phyloP scores from a whole-genome alignment of 768 basidiomycete species.

The Boletus patriciae region DNA sequence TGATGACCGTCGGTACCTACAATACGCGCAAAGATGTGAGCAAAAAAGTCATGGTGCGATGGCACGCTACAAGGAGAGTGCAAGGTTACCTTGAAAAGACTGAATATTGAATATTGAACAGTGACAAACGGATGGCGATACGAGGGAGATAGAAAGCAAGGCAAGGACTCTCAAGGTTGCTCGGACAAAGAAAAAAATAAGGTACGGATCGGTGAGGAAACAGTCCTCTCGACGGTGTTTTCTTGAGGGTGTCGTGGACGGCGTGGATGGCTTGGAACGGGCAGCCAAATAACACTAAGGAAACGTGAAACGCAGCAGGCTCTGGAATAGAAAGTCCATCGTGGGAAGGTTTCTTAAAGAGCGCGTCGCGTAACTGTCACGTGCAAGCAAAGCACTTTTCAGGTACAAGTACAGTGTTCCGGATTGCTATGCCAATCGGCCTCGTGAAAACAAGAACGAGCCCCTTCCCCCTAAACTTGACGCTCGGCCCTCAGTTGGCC shows the following conservation, averaged over 20 bases:
- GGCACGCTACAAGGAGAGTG: neutral
- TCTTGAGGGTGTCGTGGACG: slow-evolving; percentile 16
- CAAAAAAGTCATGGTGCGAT: neutral
- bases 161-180: slow-evolving; percentile 22
- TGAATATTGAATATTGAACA: slow-evolving; percentile 9
- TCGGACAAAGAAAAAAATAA: slow-evolving; percentile 15
- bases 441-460: no score
- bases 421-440: neutral
- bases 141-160: slow-evolving; percentile 27
- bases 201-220: slow-evolving; percentile 17
- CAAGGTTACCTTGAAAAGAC: slow-evolving; percentile 23
- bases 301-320: slow-evolving; percentile 31
- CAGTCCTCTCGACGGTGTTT: slow-evolving; percentile 8
- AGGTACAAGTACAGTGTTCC: neutral
- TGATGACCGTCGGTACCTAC: slow-evolving; percentile 20
- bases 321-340: slow-evolving; percentile 23
- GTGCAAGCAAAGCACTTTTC: slow-evolving; percentile 29
- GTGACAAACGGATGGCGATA: slow-evolving; percentile 21
- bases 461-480: neutral
- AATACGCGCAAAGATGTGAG: slow-evolving; percentile 6
- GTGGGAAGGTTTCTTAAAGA: slow-evolving; percentile 37
- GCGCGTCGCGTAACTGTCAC: slow-evolving; percentile 41
- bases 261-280: slow-evolving; percentile 14
- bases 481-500: neutral
- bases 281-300: slow-evolving; percentile 22